These are phyloP conservation scores for Umbellularia californica DNA, from an alignment of 164 flowering plant species.

Conservation along the genomic window DNA sequence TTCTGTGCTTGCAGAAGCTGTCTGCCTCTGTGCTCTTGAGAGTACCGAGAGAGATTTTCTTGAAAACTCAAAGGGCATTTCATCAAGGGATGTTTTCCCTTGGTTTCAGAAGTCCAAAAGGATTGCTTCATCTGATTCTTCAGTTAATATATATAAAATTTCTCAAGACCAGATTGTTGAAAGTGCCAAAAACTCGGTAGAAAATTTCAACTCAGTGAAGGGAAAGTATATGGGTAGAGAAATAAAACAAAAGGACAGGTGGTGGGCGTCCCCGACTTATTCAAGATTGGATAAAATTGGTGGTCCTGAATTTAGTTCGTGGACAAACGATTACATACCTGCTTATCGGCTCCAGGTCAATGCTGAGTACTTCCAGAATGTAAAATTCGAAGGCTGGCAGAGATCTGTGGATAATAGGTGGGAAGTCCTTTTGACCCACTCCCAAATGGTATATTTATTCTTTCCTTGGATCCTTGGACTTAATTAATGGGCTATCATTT, in stretches of 20 bases:
- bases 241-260: slow-evolving; percentile 23
- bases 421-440: slow-evolving; percentile 89
- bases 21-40: slow-evolving; percentile 62
- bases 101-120: slow-evolving; percentile 51
- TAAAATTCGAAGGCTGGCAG: slow-evolving; percentile 71
- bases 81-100: slow-evolving; percentile 28
- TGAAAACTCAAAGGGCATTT: slow-evolving; percentile 21
- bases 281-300: slow-evolving; percentile 68
- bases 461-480: slow-evolving; percentile 16
- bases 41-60: slow-evolving; percentile 45
- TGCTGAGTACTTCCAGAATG: slow-evolving; percentile 28
- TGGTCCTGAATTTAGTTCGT: slow-evolving; percentile 63
- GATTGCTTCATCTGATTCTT: slow-evolving; percentile 54
- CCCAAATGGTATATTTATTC: slow-evolving; percentile 76
- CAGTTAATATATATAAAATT: slow-evolving; percentile 44
- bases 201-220: slow-evolving; percentile 35
- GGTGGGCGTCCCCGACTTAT: slow-evolving; percentile 47
- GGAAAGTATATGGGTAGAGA: slow-evolving; percentile 18
- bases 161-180: slow-evolving; percentile 57
- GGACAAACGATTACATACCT: slow-evolving; percentile 71
- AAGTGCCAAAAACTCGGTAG: slow-evolving; percentile 50
- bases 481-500: background rate
- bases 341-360: slow-evolving; percentile 66
- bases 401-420: slow-evolving; percentile 50
- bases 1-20: slow-evolving; percentile 72